Evolutionary conservation across 2,329 filamentous ascomycete genomes (phyloP).

Genomic region (Dactylellina sp.): DNA sequence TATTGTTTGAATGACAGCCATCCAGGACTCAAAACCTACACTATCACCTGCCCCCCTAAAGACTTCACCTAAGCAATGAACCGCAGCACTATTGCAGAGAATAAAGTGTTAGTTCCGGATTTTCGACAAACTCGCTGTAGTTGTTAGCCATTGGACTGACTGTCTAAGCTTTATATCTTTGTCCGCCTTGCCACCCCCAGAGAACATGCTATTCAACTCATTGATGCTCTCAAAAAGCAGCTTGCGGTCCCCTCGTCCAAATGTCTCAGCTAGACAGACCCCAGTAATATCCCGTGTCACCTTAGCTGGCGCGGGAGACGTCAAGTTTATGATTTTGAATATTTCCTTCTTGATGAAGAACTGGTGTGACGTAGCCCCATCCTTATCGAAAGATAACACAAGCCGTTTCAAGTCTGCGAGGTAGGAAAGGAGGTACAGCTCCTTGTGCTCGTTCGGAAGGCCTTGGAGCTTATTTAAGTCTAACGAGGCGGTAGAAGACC

Average conservation of each 20-base stretch:
- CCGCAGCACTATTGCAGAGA: conserved; percentile 71
- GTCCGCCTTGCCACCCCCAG: conserved; percentile 79
- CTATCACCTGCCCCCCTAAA: conserved; percentile 95
- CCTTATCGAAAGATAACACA: conserved; percentile 77
- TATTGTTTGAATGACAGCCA: conserved; percentile 37
- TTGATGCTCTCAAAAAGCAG: conserved; percentile 94
- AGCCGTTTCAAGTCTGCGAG: conserved; percentile 84
- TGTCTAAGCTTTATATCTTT: conserved; percentile 83
- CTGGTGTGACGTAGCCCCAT: conserved; percentile 88
- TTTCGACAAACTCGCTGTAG: background rate
- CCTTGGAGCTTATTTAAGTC: conserved; percentile 89
- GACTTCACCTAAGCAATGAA: conserved; percentile 85
- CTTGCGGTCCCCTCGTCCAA: conserved; percentile 87
- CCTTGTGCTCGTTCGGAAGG: conserved; percentile 92
- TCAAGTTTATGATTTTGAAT: conserved; percentile 88
- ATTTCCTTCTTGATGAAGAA: conserved; percentile 92
- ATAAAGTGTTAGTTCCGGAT: conserved; percentile 2
- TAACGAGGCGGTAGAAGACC: conserved; percentile 71
- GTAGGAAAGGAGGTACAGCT: conserved; percentile 91
- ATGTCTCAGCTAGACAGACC: conserved; percentile 82
- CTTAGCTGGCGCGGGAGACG: conserved; percentile 83
- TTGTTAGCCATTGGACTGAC: conserved; percentile 48
- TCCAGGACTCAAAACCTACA: conserved; percentile 58
- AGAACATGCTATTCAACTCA: conserved; percentile 79
- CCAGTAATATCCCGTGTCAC: conserved; percentile 91